Base-by-base conservation (phyloP, 75 land plant species). In the Ceratopteris richardii region DNA sequence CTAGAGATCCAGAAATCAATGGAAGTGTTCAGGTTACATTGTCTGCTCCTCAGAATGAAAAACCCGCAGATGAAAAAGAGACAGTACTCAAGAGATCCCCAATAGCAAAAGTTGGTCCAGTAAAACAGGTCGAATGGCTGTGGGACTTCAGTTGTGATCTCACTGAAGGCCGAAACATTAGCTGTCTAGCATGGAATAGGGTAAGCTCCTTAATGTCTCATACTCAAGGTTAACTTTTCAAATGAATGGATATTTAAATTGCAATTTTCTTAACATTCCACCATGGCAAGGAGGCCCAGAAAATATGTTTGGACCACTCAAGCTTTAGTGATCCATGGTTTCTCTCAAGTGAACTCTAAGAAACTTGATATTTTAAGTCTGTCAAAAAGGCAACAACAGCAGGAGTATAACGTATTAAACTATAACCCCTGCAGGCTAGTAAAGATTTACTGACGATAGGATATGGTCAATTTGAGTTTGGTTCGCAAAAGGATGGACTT, bases 381-480 rank as follows among this genome's bases (percentile, higher is more conserved):
- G 3, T 33, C 37, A 33, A 33, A 33, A 33, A 33, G 37, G 9
- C 3, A 33, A 33, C 9, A 33, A 4, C 3, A 33, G 37, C 3
- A 33, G 37, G 37, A 4, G 37, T 4, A 33, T 3, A 9, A 4
- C 7, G 9, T 33, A 33, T 4, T 33, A 33, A 3, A 33, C 37
- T 33, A 33, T 33, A 33, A 33, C 37, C 3, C 3, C 3, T 33
- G 37, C 59, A 73, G 76, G 51, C 39, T 42, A 73, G 69, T 50
- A 73, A 44, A 37, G 56, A 73, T 40, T 37, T 73, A 50, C 50
- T 73, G 21, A 68, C 76, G 13, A 64, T 73, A 44, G 76, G 76
- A 17, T 73, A 73, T 37, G 76, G 76, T 31, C 61, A 73, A 29
- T 73, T 73, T 56, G 70, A 73, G n/a, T 73, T 73, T 56, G 60